Conservation (phyloP, 495 filamentous ascomycete species). For the Tirmania nivea region DNA sequence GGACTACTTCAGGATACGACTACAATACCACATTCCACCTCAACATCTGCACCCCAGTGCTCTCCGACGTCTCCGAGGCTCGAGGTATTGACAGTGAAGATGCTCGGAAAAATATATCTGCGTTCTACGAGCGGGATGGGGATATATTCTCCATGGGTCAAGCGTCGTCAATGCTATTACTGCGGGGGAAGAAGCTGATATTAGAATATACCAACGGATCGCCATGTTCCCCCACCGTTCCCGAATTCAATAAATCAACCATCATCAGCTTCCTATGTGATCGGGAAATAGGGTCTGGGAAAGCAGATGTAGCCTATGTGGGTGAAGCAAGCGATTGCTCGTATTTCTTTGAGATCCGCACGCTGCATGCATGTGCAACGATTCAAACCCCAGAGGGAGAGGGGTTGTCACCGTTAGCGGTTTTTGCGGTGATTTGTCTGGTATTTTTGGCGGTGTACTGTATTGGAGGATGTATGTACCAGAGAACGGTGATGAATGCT, state of each 20-base stretch:
- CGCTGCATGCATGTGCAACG: slow-evolving; percentile 60
- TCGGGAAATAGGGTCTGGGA: slow-evolving; percentile 33
- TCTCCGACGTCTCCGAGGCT: slow-evolving; percentile 52
- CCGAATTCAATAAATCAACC: slow-evolving; percentile 44
- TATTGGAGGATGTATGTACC: slow-evolving; percentile 82
- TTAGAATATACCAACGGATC: slow-evolving; percentile 84
- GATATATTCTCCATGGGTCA: slow-evolving; percentile 57
- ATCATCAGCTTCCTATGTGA: slow-evolving; percentile 90
- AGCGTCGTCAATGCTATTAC: slow-evolving; percentile 31
- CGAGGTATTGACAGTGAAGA: slow-evolving; percentile 38
- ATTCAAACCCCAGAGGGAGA: slow-evolving; percentile 36
- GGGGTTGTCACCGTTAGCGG: slow-evolving; percentile 43
- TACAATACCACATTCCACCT: slow-evolving; percentile 80
- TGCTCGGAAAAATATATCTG: slow-evolving; percentile 31
- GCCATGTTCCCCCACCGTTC: slow-evolving; percentile 30
- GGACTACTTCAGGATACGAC: slow-evolving; percentile 64
- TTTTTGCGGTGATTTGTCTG: slow-evolving; percentile 79
- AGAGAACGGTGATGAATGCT: slow-evolving; percentile 83
- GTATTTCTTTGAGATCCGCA: slow-evolving; percentile 95
- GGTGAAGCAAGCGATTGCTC: slow-evolving; percentile 68
- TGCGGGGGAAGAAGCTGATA: slow-evolving; percentile 76
- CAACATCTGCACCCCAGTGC: slow-evolving; percentile 76
- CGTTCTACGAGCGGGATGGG: neutral
- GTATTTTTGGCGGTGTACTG: slow-evolving; percentile 64
- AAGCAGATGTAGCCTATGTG: slow-evolving; percentile 49